Conservation (phyloP, 2,329 filamentous ascomycete genomes). For the Gyromitra esculenta region DNA sequence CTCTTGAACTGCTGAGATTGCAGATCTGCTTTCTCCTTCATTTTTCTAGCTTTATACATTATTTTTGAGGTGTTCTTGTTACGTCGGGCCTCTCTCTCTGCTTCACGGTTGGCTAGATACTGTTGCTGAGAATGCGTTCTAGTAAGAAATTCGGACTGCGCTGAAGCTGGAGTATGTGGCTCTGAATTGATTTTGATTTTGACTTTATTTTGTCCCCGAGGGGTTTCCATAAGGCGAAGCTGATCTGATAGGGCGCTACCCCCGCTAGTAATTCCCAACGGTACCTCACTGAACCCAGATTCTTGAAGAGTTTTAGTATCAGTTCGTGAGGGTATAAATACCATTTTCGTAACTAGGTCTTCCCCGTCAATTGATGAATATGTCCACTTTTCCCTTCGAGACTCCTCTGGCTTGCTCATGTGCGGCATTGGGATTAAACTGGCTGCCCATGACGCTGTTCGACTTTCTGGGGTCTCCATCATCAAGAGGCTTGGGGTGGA, state of each 20-base stretch:
- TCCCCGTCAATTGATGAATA: neutral
- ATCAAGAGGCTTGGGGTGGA: neutral
- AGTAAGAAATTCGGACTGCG: neutral
- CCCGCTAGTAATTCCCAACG: neutral
- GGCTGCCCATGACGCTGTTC: conserved; percentile 41
- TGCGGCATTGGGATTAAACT: conserved; percentile 2
- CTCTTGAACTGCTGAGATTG: conserved; percentile 14
- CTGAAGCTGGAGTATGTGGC: neutral
- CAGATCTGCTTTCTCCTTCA: conserved; percentile 36
- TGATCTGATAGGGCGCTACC: neutral
- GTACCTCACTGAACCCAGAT: neutral
- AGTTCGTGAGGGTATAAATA: neutral
- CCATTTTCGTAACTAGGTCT: neutral
- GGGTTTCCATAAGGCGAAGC: neutral
- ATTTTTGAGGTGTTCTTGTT: conserved; percentile 12
- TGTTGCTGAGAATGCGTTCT: conserved; percentile 37
- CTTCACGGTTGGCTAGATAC: conserved; percentile 29
- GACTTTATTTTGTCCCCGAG: neutral
- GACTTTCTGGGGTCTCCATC: conserved; percentile 16
- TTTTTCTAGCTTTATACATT: conserved; percentile 14
- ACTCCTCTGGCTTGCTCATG: conserved; percentile 14
- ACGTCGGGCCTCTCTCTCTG: conserved; percentile 13
- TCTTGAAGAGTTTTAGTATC: neutral
- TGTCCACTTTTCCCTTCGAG: neutral
- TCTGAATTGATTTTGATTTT: neutral